Evolutionary conservation across 1,284 basidiomycete genomes (phyloP).

Genomic region (Xerocomus amazonicus): DNA sequence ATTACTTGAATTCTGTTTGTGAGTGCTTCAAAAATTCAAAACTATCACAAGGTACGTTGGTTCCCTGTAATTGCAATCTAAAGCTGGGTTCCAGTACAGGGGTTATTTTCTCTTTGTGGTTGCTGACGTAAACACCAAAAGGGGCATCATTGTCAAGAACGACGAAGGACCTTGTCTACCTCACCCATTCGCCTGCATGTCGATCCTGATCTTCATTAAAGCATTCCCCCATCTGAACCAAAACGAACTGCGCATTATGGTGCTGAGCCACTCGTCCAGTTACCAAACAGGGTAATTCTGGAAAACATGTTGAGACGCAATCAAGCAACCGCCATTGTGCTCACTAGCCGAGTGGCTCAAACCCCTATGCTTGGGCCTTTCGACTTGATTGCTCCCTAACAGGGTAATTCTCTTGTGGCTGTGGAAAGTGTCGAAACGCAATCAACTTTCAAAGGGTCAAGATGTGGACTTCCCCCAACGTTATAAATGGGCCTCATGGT

Average conservation of each 20-base stretch:
- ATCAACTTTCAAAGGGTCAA: slow-evolving; percentile 18
- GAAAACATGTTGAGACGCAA: background rate
- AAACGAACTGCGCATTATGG: background rate
- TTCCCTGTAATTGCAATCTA: background rate
- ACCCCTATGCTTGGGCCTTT: background rate
- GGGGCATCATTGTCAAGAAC: background rate
- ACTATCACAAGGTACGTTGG: background rate
- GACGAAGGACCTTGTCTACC: background rate
- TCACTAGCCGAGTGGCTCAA: background rate
- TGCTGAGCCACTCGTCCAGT: background rate
- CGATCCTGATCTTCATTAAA: background rate
- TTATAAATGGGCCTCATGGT: slow-evolving; percentile 19
- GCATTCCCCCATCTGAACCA: too few relatives aligned
- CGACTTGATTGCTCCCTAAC: background rate
- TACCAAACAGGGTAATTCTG: background rate
- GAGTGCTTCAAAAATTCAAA: background rate
- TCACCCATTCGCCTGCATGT: background rate
- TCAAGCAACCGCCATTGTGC: background rate
- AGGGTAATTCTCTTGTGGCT: background rate
- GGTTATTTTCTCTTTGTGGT: background rate
- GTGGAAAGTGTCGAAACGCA: slow-evolving; percentile 21
- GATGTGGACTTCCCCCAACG: slow-evolving; percentile 3
- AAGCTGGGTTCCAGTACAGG: background rate
- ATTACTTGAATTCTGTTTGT: background rate
- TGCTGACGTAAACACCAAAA: background rate